Evolutionary conservation across 1,284 basidiomycete genomes (phyloP).

Genomic region (Cutaneotrichosporon dermatis): DNA sequence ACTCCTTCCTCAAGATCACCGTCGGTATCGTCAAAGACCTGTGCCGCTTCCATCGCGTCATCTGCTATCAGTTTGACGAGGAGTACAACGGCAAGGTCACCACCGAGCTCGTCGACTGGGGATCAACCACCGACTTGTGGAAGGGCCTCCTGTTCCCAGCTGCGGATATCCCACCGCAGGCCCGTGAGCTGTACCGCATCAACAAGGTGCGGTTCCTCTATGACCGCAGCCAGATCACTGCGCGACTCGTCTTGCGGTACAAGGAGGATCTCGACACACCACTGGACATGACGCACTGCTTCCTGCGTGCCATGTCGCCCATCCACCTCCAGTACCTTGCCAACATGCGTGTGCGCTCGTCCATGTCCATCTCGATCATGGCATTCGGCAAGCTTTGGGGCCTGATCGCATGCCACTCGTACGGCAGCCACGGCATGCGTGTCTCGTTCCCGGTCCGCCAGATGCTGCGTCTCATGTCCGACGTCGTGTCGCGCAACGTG

Average conservation of each 20-base stretch:
- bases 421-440: slow-evolving; percentile 71
- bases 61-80: slow-evolving; percentile 69
- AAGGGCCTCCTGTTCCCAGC: slow-evolving; percentile 57
- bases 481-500: slow-evolving; percentile 77
- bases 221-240: slow-evolving; percentile 70
- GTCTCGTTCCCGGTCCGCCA: slow-evolving; percentile 80
- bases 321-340: slow-evolving; percentile 75
- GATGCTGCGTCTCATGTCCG: slow-evolving; percentile 73
- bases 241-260: slow-evolving; percentile 66
- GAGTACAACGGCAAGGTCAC: slow-evolving; percentile 64
- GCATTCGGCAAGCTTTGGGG: slow-evolving; percentile 82
- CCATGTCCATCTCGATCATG: slow-evolving; percentile 83
- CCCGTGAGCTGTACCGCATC: slow-evolving; percentile 56
- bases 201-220: slow-evolving; percentile 80
- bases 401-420: slow-evolving; percentile 76
- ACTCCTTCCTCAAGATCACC: slow-evolving; percentile 68
- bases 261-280: slow-evolving; percentile 66
- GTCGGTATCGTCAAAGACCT: slow-evolving; percentile 78
- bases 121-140: slow-evolving; percentile 71
- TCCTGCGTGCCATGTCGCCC: slow-evolving; percentile 82
- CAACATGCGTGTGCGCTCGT: slow-evolving; percentile 76
- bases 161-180: slow-evolving; percentile 58
- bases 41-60: slow-evolving; percentile 77
- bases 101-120: slow-evolving; percentile 79
- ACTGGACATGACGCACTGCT: slow-evolving; percentile 84